phyloP scores from a whole-genome alignment of 108 stramenopile genomes.

The Skeletonema potamos region DNA sequence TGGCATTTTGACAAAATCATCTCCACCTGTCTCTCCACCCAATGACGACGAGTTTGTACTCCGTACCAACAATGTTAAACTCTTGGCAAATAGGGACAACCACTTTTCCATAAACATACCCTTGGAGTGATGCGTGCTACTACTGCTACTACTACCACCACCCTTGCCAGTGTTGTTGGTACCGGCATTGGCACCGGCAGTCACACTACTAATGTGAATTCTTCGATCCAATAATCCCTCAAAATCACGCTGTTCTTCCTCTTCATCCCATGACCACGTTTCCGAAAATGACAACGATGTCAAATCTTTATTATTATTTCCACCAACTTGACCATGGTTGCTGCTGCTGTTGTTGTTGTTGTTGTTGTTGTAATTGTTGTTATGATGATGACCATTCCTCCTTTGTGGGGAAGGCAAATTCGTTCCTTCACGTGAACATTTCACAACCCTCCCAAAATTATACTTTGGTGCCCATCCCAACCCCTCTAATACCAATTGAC shows the following conservation, averaged over 20 bases:
- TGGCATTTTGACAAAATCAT: neutral
- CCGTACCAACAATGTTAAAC: slow-evolving; percentile 22
- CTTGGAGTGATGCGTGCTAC: slow-evolving; percentile 10
- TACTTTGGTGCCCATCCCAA: slow-evolving; percentile 44
- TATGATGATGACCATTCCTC: neutral
- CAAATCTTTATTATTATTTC: neutral
- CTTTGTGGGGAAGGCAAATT: neutral
- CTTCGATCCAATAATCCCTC: slow-evolving; percentile 26
- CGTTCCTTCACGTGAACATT: slow-evolving; percentile 9
- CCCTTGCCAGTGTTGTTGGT: neutral
- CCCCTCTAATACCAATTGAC: slow-evolving; percentile 55
- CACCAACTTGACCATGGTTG: no score
- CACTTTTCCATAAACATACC: slow-evolving; percentile 55
- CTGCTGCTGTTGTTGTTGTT: no score
- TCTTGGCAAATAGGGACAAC: slow-evolving; percentile 41
- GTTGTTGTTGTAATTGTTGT: no score
- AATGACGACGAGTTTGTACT: neutral
- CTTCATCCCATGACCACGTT: slow-evolving; percentile 22
- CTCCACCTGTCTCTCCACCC: neutral
- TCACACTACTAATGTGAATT: neutral
- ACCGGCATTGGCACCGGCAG: neutral
- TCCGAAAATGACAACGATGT: neutral
- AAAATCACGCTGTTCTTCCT: slow-evolving; percentile 36
- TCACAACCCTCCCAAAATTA: slow-evolving; percentile 50
- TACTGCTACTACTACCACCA: neutral